A percentile compares a stretch with the other conserved stretches of the same genome.
Evolutionary conservation across 225 moss, liverwort and hornwort genomes (phyloP).

Genomic region (Pseudisothecium myosuroides): DNA sequence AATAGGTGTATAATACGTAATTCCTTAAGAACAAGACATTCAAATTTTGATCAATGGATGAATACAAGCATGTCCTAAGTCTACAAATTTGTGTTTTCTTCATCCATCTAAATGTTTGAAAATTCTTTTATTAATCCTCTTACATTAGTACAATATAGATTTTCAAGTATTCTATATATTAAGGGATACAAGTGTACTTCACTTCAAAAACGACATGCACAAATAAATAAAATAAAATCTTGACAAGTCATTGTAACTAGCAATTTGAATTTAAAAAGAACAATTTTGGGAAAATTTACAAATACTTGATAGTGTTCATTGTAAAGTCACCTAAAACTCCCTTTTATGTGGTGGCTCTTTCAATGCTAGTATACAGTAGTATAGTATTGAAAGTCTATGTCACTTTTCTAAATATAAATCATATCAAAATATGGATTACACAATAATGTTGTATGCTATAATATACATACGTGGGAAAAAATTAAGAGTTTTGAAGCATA

Average conservation of each 20-base stretch:
- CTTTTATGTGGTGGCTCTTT: accelerated
- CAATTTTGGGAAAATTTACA: neutral
- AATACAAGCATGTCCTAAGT: neutral
- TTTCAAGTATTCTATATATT: neutral
- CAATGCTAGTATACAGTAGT: neutral
- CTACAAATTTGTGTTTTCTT: neutral
- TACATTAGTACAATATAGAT: neutral
- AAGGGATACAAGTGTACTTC: neutral
- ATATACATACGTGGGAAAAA: neutral
- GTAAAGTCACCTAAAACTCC: neutral
- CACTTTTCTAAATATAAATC: neutral
- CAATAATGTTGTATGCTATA: neutral
- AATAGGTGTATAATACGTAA: neutral
- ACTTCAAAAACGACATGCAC: neutral
- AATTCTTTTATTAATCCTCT: neutral
- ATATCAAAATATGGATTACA: neutral
- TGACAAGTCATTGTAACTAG: neutral
- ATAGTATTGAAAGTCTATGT: neutral
- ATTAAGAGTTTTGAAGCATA: neutral
- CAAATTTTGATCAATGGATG: neutral
- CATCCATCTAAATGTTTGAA: neutral
- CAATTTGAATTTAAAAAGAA: neutral
- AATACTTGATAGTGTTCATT: neutral
- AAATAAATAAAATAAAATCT: neutral
- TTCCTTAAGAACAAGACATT: neutral